Percentiles rank a stretch among this genome's conserved stretches.
Conservation (phyloP, 129 eudicot species). For the Heracleum sosnowskyi region DNA sequence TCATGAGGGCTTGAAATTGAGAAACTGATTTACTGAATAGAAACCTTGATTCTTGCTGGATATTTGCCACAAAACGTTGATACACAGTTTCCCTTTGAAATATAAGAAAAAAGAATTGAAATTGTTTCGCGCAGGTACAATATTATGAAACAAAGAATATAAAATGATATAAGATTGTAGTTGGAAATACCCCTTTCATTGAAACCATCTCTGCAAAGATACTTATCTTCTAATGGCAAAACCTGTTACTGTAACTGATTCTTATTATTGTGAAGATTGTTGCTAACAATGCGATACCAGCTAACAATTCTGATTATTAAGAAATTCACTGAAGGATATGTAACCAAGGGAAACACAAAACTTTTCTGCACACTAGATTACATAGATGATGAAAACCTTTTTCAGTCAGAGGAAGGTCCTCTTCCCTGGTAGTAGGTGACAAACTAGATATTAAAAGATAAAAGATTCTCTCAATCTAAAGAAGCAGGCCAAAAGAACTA, state of each 20-base stretch:
- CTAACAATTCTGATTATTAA: too few species aligned
- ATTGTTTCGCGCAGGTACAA: neutral
- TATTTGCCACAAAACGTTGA: neutral
- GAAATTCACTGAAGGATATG: too few species aligned
- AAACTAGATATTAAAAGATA: neutral
- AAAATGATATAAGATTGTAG: neutral
- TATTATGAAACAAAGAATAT: neutral
- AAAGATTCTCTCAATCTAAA: too few species aligned
- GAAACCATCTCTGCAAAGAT: neutral
- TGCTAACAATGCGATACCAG: neutral
- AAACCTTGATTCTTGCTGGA: neutral
- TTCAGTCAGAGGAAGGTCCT: neutral
- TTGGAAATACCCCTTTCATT: neutral
- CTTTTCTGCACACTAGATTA: too few species aligned
- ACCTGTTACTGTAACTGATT: neutral
- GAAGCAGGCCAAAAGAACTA: neutral
- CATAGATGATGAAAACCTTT: too few species aligned
- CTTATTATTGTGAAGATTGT: neutral
- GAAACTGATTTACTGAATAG: neutral
- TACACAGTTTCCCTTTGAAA: neutral
- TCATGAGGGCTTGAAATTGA: neutral
- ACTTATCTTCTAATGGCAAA: neutral
- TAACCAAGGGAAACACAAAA: too few species aligned
- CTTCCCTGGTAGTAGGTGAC: neutral
- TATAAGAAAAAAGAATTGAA: neutral